A percentile compares a stretch with the other conserved stretches of the same genome.
Evolutionary conservation across 805 yeast species (phyloP).

Genomic region (Barnettozyma siamensis): DNA sequence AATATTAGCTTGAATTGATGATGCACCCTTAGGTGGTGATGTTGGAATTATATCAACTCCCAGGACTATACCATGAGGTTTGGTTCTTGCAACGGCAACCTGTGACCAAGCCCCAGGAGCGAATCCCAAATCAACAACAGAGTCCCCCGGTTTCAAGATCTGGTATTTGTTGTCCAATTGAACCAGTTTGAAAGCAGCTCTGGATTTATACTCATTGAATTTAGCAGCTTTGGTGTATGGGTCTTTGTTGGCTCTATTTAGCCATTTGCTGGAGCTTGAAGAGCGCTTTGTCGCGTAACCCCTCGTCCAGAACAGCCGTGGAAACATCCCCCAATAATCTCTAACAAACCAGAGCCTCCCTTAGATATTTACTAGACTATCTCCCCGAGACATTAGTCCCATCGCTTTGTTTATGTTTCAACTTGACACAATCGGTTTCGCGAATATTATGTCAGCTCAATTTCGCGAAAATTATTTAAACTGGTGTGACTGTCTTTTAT

Average conservation of each 20-base stretch:
- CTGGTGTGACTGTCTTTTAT: conserved; percentile 8
- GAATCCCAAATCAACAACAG: conserved; percentile 82
- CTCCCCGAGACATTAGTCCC: no score
- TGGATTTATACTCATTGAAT: conserved; percentile 54
- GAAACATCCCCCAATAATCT: no score
- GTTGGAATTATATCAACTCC: conserved; percentile 82
- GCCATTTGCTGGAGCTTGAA: conserved; percentile 66
- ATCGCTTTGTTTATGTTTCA: not conserved
- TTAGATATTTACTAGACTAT: no score
- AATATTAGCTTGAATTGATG: conserved; percentile 85
- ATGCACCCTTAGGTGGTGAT: conserved; percentile 75
- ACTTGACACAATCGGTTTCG: conserved; percentile 5
- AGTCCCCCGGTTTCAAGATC: conserved; percentile 48
- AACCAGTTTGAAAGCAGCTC: conserved; percentile 87
- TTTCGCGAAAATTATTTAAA: no score
- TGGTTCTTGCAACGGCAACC: conserved; percentile 55
- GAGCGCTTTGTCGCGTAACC: conserved; percentile 26
- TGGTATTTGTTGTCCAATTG: conserved; percentile 65
- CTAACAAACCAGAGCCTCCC: no score
- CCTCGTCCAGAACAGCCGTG: conserved; percentile 8
- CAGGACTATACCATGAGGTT: conserved; percentile 48
- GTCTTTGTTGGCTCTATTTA: conserved; percentile 64
- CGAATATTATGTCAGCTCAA: no score
- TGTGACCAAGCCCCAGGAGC: conserved; percentile 97
- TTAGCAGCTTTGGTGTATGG: conserved; percentile 62